phyloP scores from a whole-genome alignment of 306 rosid species.

The Prunus mongolica region DNA sequence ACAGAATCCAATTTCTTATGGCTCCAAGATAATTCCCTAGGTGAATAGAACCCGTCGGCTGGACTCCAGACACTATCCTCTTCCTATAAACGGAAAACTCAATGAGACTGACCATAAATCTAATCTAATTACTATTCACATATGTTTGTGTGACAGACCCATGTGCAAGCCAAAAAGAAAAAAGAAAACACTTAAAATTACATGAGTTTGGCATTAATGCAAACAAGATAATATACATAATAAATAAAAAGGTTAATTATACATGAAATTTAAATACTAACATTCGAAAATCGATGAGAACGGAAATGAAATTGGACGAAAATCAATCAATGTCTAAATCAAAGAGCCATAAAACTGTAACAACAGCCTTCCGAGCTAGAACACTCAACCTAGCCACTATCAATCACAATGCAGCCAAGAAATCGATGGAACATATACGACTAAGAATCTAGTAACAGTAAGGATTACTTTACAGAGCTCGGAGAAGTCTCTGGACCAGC shows the following conservation, averaged over 20 bases:
- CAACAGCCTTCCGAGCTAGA: neutral
- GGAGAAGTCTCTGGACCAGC: constrained; percentile 37
- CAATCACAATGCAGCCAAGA: neutral
- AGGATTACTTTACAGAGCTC: constrained; percentile 52
- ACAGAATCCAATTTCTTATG: constrained; percentile 84
- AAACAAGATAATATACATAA: neutral
- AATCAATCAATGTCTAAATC: neutral
- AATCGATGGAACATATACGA: neutral
- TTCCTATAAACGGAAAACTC: constrained; percentile 45
- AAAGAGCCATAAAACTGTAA: neutral
- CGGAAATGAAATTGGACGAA: neutral
- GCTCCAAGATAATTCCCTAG: constrained; percentile 96
- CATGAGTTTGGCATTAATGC: neutral
- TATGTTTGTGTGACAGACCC: neutral
- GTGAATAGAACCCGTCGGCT: constrained; percentile 94
- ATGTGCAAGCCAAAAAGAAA: neutral
- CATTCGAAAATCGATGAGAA: neutral
- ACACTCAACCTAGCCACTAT: neutral
- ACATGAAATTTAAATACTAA: neutral
- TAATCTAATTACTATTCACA: neutral
- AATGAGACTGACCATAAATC: neutral
- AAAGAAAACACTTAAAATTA: neutral
- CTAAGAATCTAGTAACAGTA: neutral
- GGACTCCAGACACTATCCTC: constrained; percentile 93
- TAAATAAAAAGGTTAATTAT: neutral